Base-by-base conservation (phyloP, 331 rosid species). In the Quercus lobata region DNA sequence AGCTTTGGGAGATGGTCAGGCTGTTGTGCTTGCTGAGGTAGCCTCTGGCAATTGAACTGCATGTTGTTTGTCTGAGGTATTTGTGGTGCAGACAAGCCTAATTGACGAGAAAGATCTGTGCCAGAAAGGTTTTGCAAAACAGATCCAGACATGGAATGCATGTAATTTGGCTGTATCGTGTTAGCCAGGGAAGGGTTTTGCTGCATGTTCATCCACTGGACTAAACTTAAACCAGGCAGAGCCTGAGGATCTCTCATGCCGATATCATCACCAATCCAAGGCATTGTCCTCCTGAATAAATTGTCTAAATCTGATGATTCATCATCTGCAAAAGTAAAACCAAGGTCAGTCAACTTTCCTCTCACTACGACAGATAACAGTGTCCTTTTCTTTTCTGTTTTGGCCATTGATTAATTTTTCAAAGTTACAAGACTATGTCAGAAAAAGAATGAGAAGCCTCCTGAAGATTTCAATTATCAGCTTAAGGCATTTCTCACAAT, bases 121-220 rank as follows among this genome's bases (percentile, higher is more conserved):
- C 93, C 91, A 25, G 86, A 78, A 75, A 93, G 89, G 80, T 91
- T 93, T 55, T 89, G 94, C 71, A 89, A 71, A 81, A 86, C 84
- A 9, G 99, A 79, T 77, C 94, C 93, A 1, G 96, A 24, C 79
- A 88, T 77, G 41, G 93, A 80, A 46, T 92, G 91, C 84, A 84
- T 77, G 71, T 87, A 90, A 84, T 87, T 94, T 68, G 90, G 84
- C 86, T 92, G 97, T 65, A 92, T 79, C 6, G 96, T 80, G 90
- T 87, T 88, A 55, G 91, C 84, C 60, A 87, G 17, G 4, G 92
- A 78, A 53, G 99, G 89, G 83, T 87, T 93, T 79, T 93, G 96
- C 83, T 92, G 98, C 94, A 93, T 79, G 88, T 85, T 96, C 99
- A 96, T 96, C 99, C 99, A 96, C 78, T 96, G 99, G 81, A 90